Evolutionary conservation across 2,329 filamentous ascomycete species (phyloP).

Genomic region (Fusarium sp.): DNA sequence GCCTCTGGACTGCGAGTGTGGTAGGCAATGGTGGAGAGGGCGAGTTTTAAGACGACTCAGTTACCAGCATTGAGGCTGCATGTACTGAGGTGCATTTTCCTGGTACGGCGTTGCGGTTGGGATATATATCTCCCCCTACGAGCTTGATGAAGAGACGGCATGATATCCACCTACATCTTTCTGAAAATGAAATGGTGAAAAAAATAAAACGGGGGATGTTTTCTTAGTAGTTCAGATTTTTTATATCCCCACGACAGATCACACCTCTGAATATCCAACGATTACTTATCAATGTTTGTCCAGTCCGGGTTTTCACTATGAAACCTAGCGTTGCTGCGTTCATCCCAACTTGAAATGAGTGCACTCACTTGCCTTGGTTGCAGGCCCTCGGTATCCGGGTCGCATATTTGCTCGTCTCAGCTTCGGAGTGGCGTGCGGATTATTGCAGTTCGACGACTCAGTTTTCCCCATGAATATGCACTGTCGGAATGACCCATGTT

Average conservation of each 20-base stretch:
- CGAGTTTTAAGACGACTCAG: constrained; percentile 61
- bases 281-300: neutral
- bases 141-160: constrained; percentile 55
- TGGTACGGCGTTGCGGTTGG: constrained; percentile 53
- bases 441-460: constrained; percentile 33
- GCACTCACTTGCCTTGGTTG: neutral
- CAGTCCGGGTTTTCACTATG: neutral
- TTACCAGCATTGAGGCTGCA: constrained; percentile 34
- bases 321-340: neutral
- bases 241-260: constrained; percentile 29
- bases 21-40: constrained; percentile 72
- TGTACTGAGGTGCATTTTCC: constrained; percentile 47
- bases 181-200: constrained; percentile 34
- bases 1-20: constrained; percentile 77
- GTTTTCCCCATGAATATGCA: constrained; percentile 21
- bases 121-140: constrained; percentile 54
- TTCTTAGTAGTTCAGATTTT: constrained; percentile 45
- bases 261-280: constrained; percentile 30
- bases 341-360: neutral
- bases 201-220: constrained; percentile 27
- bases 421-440: constrained; percentile 40
- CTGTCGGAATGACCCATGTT: constrained; percentile 40
- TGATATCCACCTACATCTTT: constrained; percentile 56
- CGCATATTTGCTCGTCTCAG: constrained; percentile 14
- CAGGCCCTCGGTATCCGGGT: constrained; percentile 28